Percentiles rank a stretch among this genome's conserved stretches.
phyloP scores from a whole-genome alignment of 2,329 filamentous ascomycete genomes.

The Fusarium equiseti region DNA sequence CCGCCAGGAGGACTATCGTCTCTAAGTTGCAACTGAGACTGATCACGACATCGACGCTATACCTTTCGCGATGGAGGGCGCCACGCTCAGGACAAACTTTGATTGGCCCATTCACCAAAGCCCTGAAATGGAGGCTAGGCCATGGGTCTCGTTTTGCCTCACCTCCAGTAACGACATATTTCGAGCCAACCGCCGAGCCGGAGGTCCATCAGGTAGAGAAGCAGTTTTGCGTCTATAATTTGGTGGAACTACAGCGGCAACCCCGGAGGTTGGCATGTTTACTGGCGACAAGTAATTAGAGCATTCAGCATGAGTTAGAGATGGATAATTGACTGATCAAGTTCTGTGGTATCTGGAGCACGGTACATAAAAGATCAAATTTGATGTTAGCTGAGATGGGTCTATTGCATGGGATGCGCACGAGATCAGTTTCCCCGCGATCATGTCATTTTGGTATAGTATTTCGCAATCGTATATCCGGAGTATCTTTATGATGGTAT shows the following conservation, averaged over 20 bases:
- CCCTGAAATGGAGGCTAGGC: constrained; percentile 44
- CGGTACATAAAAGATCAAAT: constrained; percentile 1
- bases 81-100: constrained; percentile 41
- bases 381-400: constrained; percentile 17
- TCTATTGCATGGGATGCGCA: constrained; percentile 30
- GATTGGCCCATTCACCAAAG: constrained; percentile 51
- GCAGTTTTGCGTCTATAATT: constrained; percentile 23
- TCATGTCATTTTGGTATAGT: constrained; percentile 43
- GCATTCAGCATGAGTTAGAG: constrained; percentile 26
- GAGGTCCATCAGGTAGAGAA: constrained; percentile 35
- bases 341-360: neutral
- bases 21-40: constrained; percentile 52
- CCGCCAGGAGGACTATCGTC: constrained; percentile 48
- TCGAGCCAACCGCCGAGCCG: constrained; percentile 47
- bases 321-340: neutral
- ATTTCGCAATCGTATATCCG: constrained; percentile 38
- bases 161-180: constrained; percentile 37
- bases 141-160: constrained; percentile 44
- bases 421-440: constrained; percentile 42
- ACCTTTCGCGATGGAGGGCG: constrained; percentile 58
- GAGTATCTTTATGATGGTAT: constrained; percentile 8
- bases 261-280: constrained; percentile 19
- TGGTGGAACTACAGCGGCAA: constrained; percentile 24
- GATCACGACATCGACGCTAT: constrained; percentile 68
- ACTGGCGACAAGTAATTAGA: neutral